Conservation (phyloP, 768 basidiomycete species). For the Filobasidium wieringae region DNA sequence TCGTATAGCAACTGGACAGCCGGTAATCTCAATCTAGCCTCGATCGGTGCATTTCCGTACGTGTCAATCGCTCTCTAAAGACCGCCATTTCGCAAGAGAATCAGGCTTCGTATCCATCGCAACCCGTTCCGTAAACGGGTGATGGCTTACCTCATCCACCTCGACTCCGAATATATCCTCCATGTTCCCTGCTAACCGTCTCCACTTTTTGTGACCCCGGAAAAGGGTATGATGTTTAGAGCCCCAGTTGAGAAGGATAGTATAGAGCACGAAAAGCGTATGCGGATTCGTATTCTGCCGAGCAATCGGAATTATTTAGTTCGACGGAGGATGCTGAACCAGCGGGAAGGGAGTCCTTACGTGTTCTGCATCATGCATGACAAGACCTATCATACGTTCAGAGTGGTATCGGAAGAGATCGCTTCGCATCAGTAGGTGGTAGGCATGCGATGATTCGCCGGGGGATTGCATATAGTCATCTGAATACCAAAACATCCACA, state of each 20-base stretch:
- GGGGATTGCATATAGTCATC: slow-evolving; percentile 78
- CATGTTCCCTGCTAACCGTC: slow-evolving; percentile 61
- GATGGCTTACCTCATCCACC: slow-evolving; percentile 56
- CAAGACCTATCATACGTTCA: slow-evolving; percentile 74
- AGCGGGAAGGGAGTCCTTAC: slow-evolving; percentile 42
- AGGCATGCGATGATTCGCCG: slow-evolving; percentile 72
- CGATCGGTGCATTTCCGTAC: slow-evolving; percentile 43
- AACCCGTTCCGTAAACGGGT: background rate
- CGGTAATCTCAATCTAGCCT: slow-evolving; percentile 64
- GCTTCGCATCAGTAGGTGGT: slow-evolving; percentile 60
- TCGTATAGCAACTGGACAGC: slow-evolving; percentile 73
- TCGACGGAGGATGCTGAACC: background rate
- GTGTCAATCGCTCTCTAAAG: background rate
- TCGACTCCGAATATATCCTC: slow-evolving; percentile 51
- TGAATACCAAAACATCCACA: background rate
- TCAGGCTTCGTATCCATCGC: background rate
- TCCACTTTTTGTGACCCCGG: slow-evolving; percentile 71
- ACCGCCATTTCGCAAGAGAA: background rate
- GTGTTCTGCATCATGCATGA: slow-evolving; percentile 56
- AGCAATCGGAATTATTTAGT: background rate
- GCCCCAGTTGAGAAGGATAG: slow-evolving; percentile 64
- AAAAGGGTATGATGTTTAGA: slow-evolving; percentile 57
- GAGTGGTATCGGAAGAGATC: slow-evolving; percentile 85
- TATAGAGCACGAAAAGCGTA: slow-evolving; percentile 63
- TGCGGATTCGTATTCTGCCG: slow-evolving; percentile 73